These are phyloP conservation scores for Fraxinus xanthoxyloides DNA, from an alignment of 305 asterid species.

Conservation along the genomic window DNA sequence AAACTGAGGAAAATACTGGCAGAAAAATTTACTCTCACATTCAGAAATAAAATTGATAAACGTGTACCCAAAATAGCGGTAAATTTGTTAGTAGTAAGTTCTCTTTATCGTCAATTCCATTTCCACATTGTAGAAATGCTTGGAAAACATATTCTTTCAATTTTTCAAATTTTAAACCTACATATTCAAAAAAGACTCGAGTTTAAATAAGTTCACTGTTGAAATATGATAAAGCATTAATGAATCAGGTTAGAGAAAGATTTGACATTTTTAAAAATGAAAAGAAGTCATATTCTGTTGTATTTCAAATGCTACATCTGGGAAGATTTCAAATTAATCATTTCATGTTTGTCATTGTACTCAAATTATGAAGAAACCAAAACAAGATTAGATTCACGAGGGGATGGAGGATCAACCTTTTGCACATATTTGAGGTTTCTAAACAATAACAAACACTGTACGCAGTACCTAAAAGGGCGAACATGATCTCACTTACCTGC, in stretches of 20 bases:
- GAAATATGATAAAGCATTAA: background rate
- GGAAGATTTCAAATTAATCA: background rate
- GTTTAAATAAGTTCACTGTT: no score
- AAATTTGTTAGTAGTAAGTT: background rate
- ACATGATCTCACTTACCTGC: slow-evolving; percentile 49
- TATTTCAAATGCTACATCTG: background rate
- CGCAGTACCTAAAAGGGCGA: slow-evolving; percentile 11
- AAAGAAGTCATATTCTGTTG: background rate
- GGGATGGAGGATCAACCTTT: background rate
- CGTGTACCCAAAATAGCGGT: background rate
- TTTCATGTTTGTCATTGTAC: background rate
- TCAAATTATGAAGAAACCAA: background rate
- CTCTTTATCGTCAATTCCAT: background rate
- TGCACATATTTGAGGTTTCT: background rate
- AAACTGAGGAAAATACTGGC: background rate
- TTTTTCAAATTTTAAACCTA: background rate
- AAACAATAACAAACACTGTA: background rate
- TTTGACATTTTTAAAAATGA: background rate
- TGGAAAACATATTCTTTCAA: background rate
- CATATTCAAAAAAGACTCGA: background rate
- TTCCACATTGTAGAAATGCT: background rate
- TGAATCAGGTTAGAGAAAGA: background rate
- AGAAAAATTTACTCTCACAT: background rate
- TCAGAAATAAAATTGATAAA: background rate
- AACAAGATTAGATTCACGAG: background rate